Base-by-base conservation (phyloP, 2,329 filamentous ascomycete species). In the Cladosporium austrohemisphaericum region DNA sequence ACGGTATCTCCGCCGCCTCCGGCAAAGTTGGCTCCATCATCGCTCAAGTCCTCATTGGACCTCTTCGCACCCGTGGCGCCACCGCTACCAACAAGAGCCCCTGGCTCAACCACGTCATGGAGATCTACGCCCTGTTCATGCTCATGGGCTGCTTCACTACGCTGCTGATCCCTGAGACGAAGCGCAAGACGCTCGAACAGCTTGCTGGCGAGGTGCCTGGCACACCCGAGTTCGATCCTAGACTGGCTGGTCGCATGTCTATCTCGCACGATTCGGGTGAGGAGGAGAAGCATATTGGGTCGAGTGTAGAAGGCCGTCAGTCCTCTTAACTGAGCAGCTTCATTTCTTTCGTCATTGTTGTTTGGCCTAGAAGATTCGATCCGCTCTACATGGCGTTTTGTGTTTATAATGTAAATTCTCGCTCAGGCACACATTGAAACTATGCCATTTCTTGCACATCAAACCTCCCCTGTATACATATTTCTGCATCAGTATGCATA, bases 51-150 rank as follows among this genome's bases (percentile, higher is more conserved):
- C 68, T 74, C 56, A 73, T 76, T 51, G 73, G 71, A 36, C 72
- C 73, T 37, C 71, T 76, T 55, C 68, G 72, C 28, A 77, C 76
- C 14, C 76, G 77, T 25, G 84, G 81, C 20, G 67, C 72, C 0
- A 68, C 71, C 6, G 65, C 71, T 13, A 79, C 77, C 52, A 69
- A 72, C 16, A 76, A 77, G 0, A 73, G 67, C 1, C 85, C 84
- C 1, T 86, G 84, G 78, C 75, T 91, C 47, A 78, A 86, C 65
- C 81, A 85, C 50, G 78, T 91, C 29, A 83, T 92, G 72, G 77
- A 88, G 64, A 85, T 90, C 29, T 90, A 88, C 66, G 85, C 85
- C 0, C 73, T 88, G 8, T 90, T 92, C 73, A 91, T 90, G 87
- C 74, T 91, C 5, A 76, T 78, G 44, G 88, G 88, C 28, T 78